These are phyloP conservation scores for Leucogyrophana mollusca DNA, from an alignment of 768 basidiomycete species.

Conservation along the genomic window DNA sequence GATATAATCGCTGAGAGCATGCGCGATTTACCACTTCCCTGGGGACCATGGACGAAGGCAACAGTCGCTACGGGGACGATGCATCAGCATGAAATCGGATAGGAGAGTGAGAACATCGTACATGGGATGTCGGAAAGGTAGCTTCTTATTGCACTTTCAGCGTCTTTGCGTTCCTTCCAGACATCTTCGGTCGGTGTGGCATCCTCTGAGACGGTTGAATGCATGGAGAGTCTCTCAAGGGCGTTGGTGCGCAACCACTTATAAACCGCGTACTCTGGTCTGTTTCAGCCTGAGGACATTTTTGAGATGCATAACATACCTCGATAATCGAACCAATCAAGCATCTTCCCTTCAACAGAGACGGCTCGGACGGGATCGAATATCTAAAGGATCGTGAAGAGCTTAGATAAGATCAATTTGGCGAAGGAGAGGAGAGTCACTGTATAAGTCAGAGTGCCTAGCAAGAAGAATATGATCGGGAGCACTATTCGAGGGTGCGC, in stretches of 20 bases:
- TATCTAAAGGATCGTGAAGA: constrained; percentile 47
- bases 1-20: constrained; percentile 56
- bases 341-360: constrained; percentile 78
- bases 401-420: neutral
- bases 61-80: constrained; percentile 52
- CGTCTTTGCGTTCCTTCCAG: constrained; percentile 87
- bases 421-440: constrained; percentile 48
- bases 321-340: constrained; percentile 81
- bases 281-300: neutral
- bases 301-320: constrained; percentile 37
- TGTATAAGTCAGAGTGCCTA: constrained; percentile 89
- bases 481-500: constrained; percentile 84
- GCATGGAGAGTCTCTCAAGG: constrained; percentile 45
- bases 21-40: constrained; percentile 75
- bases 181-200: constrained; percentile 37
- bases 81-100: constrained; percentile 5
- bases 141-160: constrained; percentile 59
- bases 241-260: constrained; percentile 73
- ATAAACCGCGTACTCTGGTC: constrained; percentile 66
- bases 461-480: constrained; percentile 77
- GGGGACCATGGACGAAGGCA: constrained; percentile 78
- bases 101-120: constrained; percentile 29
- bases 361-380: constrained; percentile 90
- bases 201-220: constrained; percentile 16
- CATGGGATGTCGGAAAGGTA: constrained; percentile 82